Conservation (phyloP, 164 flowering plant genomes). For the Sextonia rubra region DNA sequence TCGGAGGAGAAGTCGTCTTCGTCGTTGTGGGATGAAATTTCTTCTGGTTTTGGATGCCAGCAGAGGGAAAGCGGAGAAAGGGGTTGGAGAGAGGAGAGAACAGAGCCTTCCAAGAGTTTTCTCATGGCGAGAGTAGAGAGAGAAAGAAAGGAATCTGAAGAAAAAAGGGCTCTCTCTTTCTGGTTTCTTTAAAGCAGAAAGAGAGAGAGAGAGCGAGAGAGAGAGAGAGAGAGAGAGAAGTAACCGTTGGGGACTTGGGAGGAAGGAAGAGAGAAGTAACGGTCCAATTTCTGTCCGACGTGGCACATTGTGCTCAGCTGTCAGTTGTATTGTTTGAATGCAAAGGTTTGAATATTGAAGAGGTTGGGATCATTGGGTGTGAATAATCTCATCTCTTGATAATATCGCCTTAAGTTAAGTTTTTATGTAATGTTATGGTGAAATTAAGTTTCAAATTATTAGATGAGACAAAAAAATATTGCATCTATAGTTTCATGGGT, state of each 20-base stretch:
- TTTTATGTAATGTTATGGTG: too few relatives aligned
- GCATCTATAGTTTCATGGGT: too few relatives aligned
- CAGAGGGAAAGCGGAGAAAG: conserved; percentile 9
- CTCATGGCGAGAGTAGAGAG: conserved; percentile 9
- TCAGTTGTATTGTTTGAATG: too few relatives aligned
- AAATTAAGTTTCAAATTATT: too few relatives aligned
- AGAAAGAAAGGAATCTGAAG: not conserved
- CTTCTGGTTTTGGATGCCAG: conserved; percentile 1
- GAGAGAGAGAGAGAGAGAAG: conserved; percentile 1
- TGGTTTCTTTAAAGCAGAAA: not conserved
- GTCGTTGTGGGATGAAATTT: not conserved
- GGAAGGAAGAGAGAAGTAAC: not conserved
- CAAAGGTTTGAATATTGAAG: too few relatives aligned
- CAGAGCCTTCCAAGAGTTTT: conserved; percentile 19
- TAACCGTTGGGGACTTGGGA: conserved; percentile 4
- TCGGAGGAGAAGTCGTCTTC: not conserved
- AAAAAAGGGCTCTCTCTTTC: not conserved
- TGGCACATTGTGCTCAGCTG: not conserved
- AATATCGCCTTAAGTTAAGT: too few relatives aligned
- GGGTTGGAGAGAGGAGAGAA: conserved; percentile 9
- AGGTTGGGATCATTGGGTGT: too few relatives aligned
- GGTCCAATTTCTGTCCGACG: conserved; percentile 7
- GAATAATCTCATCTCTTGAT: too few relatives aligned
- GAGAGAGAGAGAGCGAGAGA: not conserved
- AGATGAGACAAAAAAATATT: too few relatives aligned